These are phyloP conservation scores for Trifolium repens DNA, from an alignment of 306 rosid species.

Conservation along the genomic window DNA sequence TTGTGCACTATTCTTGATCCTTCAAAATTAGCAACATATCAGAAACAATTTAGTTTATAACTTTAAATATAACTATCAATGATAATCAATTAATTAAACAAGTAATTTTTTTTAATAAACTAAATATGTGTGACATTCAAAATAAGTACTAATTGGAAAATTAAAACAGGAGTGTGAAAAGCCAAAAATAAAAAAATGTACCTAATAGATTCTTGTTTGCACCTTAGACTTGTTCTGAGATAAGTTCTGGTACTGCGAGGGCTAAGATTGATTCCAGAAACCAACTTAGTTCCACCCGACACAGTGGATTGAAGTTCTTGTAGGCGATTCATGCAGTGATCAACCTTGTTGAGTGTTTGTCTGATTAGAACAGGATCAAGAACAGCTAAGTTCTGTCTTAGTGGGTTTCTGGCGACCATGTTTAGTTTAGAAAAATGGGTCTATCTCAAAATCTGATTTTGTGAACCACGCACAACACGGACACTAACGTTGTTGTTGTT, in stretches of 20 bases:
- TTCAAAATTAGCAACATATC: slow-evolving; percentile 41
- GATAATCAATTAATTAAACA: background rate
- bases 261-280: slow-evolving; percentile 85
- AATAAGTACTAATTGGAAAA: background rate
- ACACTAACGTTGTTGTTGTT: slow-evolving; percentile 25
- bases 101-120: background rate
- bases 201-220: slow-evolving; percentile 93
- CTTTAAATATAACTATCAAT: background rate
- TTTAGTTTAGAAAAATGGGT: no score
- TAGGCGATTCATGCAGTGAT: slow-evolving; percentile 80
- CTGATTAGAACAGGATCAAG: slow-evolving; percentile 75
- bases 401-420: slow-evolving; percentile 94
- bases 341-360: slow-evolving; percentile 91
- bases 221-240: slow-evolving; percentile 83
- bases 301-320: slow-evolving; percentile 92
- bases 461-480: slow-evolving; percentile 20
- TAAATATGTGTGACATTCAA: background rate
- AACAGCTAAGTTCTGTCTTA: slow-evolving; percentile 65
- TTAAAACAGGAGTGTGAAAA: no score
- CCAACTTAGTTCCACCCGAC: slow-evolving; percentile 75
- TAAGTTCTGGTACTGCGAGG: slow-evolving; percentile 91
- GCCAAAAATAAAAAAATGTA: background rate
- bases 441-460: background rate
- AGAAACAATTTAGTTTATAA: background rate
- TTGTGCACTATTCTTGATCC: slow-evolving; percentile 58